phyloP scores from a whole-genome alignment of 192 early-diverging fungal species.

The Thoreauomyces humboldtii region DNA sequence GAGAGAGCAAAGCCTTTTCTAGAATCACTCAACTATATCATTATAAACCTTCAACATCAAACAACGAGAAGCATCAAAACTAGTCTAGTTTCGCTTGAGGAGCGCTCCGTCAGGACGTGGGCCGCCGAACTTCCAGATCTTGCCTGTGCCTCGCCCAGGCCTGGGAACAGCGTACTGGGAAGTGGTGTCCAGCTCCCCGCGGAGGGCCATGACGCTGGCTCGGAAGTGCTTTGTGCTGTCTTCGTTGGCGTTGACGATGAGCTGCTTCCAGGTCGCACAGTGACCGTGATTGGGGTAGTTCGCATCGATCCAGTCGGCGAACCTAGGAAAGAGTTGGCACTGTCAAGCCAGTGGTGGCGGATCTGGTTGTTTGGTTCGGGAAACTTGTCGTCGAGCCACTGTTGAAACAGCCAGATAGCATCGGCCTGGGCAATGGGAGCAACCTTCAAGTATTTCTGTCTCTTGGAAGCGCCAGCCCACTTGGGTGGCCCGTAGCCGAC shows the following conservation, averaged over 20 bases:
- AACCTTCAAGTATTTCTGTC: background rate
- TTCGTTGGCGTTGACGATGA: background rate
- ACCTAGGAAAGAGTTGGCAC: background rate
- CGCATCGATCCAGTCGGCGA: background rate
- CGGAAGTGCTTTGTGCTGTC: no score
- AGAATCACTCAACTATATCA: no score
- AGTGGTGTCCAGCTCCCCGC: background rate
- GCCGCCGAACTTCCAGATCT: background rate
- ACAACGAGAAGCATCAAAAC: no score
- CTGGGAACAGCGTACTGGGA: background rate
- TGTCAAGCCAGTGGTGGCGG: conserved; percentile 8
- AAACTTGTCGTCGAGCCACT: conserved; percentile 20
- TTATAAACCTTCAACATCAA: no score
- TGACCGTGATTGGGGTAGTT: conserved; percentile 2
- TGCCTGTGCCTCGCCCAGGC: background rate
- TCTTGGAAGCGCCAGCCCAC: background rate
- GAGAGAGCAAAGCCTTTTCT: no score
- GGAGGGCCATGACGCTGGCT: background rate
- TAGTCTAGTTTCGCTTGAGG: no score
- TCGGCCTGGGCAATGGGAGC: background rate
- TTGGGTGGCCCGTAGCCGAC: background rate
- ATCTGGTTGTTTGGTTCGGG: conserved; percentile 11
- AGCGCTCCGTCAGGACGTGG: background rate
- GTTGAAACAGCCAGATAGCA: conserved; percentile 18
- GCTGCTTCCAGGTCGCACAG: background rate